Percentiles rank a stretch among this genome's conserved stretches.
Conservation (phyloP, 768 basidiomycete genomes). For the Thelephora aurantiotincta region DNA sequence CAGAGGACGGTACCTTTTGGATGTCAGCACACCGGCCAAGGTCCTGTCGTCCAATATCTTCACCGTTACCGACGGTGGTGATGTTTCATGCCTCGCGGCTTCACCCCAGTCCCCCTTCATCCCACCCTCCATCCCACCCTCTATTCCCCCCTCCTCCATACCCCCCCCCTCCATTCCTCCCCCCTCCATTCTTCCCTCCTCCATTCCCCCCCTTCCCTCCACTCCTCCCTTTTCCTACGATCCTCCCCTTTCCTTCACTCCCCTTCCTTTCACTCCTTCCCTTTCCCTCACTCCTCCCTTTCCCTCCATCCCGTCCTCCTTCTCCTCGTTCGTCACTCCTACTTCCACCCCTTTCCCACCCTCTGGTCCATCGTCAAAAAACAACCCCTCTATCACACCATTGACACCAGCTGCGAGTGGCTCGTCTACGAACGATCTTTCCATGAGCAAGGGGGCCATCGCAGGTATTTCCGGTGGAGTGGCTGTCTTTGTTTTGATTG, state of each 20-base stretch:
- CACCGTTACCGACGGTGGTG: slow-evolving; percentile 22
- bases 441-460: slow-evolving; percentile 27
- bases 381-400: too few relatives aligned
- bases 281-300: slow-evolving; percentile 12
- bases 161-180: slow-evolving; percentile 11
- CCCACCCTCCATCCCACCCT: slow-evolving; percentile 6
- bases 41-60: slow-evolving; percentile 18
- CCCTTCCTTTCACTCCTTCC: slow-evolving; percentile 5
- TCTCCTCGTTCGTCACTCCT: slow-evolving; percentile 1
- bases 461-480: slow-evolving; percentile 38
- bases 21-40: slow-evolving; percentile 8
- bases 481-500: slow-evolving; percentile 19
- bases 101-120: slow-evolving; percentile 10
- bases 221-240: too few relatives aligned
- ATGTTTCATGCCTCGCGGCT: slow-evolving; percentile 19
- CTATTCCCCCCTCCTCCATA: slow-evolving; percentile 3
- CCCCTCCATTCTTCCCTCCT: slow-evolving; percentile 2
- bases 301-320: slow-evolving; percentile 12
- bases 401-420: not conserved
- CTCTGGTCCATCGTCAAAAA: not conserved
- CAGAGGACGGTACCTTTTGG: slow-evolving; percentile 32
- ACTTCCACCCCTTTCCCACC: slow-evolving; percentile 4
- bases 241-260: slow-evolving; percentile 7
- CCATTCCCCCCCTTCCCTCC: slow-evolving; percentile 3
- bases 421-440: not conserved